Base-by-base conservation (phyloP, 129 eudicot genomes). In the Gnaphalium uliginosum region DNA sequence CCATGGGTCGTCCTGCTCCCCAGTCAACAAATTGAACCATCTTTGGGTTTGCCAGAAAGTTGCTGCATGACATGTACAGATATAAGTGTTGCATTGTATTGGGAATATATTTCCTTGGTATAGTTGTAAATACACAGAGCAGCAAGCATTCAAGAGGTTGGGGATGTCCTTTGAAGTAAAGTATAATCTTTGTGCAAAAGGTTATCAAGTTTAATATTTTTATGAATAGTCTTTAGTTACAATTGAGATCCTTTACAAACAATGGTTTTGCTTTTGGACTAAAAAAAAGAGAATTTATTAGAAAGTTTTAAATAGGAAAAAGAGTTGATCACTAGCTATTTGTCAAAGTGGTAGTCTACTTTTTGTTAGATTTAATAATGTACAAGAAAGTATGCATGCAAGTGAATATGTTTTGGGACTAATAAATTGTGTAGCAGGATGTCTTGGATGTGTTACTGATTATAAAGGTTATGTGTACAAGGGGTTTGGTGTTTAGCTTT, bases 1-100 rank as follows among this genome's bases (percentile, higher is more conserved):
- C 79, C 51, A 62, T 43, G 43, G 51, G 59, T 26, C 54, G 29
- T 19, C 53, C 63, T 22, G 23, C 56, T 39, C 73, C 53, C 1
- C 59, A 0, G 70, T 30, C 27, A 15, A 32, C 27, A 14, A 35
- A 33, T 11, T 22, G 21, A 53, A 25, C n/a, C 25, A 22, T 72
- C 7, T 43, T 26, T 19, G 81, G 67, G 58, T 48, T 35, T 25
- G 62, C 29, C 26, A 22, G 66, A 29, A 13, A 73, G 66, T 66
- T 43, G 83, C 79, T 73, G 78, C 67, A 54, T 73, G 79, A 66
- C 46, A 73, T 80, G 83, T 80, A 80, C 79, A 80, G 79, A 80
- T 19, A 80, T 11, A 66, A 79, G 22, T 65, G 79, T 69, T 56
- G 63, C 73, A 76, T 66, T 76, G 80, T 76, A 66, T 69, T 54